Conservation (phyloP, 1,284 basidiomycete species). For the Ceratobasidium sp. region DNA sequence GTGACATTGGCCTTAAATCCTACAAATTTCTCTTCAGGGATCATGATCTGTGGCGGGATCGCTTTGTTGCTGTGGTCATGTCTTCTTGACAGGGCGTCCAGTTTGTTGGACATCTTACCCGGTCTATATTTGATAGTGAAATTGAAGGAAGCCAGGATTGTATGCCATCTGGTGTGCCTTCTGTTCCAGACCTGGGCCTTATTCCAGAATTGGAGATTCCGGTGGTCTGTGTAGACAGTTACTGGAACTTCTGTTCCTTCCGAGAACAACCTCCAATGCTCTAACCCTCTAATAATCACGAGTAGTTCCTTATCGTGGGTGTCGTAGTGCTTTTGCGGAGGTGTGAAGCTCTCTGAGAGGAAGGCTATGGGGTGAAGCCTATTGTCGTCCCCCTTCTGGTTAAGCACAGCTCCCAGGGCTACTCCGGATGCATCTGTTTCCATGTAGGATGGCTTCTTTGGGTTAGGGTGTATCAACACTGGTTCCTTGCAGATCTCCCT, state of each 20-base stretch:
- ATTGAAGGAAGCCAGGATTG: too few relatives aligned
- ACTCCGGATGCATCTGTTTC: conserved; percentile 31
- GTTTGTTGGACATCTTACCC: conserved; percentile 49
- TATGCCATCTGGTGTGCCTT: too few relatives aligned
- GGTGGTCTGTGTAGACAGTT: conserved; percentile 42
- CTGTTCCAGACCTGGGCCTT: too few relatives aligned
- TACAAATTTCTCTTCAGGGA: neutral
- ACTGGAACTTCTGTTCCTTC: conserved; percentile 46
- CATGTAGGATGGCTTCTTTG: neutral
- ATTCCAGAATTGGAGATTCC: too few relatives aligned
- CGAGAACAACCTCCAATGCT: conserved; percentile 52
- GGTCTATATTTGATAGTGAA: conserved; percentile 52
- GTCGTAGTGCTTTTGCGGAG: conserved; percentile 56
- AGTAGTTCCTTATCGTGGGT: conserved; percentile 47
- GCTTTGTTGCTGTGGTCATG: conserved; percentile 41
- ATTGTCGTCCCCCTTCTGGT: conserved; percentile 8
- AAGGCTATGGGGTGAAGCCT: conserved; percentile 19
- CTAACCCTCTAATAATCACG: conserved; percentile 23
- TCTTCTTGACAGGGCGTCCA: conserved; percentile 53
- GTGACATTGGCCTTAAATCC: neutral
- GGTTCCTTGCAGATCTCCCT: conserved; percentile 29
- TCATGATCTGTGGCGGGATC: conserved; percentile 10
- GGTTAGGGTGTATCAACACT: conserved; percentile 15
- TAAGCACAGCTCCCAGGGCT: conserved; percentile 12
- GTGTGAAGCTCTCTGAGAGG: too few relatives aligned